Evolutionary conservation across 169 alveolate species (phyloP).

Genomic region (Eimeria mitis): DNA sequence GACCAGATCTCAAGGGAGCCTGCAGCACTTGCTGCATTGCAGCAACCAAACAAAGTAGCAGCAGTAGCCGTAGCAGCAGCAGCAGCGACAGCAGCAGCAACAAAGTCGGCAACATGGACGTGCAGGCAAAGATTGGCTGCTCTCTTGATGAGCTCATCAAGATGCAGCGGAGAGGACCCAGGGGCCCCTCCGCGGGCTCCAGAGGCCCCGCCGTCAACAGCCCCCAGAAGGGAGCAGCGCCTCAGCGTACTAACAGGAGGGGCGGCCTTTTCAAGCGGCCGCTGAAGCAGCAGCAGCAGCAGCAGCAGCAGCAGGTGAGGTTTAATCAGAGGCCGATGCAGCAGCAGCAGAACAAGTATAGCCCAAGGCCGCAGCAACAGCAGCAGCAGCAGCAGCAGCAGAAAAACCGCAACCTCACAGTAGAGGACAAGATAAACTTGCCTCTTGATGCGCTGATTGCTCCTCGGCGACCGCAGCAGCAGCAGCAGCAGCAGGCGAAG

Average conservation of each 20-base stretch:
- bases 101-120: slow-evolving; percentile 21
- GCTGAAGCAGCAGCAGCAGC: slow-evolving; percentile 34
- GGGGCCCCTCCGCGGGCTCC: no score
- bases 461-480: slow-evolving; percentile 11
- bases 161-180: slow-evolving; percentile 54
- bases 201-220: no score
- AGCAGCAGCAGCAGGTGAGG: slow-evolving; percentile 45
- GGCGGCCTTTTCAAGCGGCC: slow-evolving; percentile 3
- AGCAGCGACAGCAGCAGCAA: not conserved
- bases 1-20: slow-evolving; percentile 16
- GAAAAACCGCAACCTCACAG: slow-evolving; percentile 9
- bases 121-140: slow-evolving; percentile 72
- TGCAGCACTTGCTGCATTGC: slow-evolving; percentile 11
- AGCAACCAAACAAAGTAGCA: not conserved
- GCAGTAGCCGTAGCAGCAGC: slow-evolving; percentile 11
- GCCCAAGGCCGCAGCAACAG: slow-evolving; percentile 13
- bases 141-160: slow-evolving; percentile 77
- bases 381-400: slow-evolving; percentile 38
- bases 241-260: slow-evolving; percentile 42
- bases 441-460: slow-evolving; percentile 47
- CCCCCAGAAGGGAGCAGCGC: slow-evolving; percentile 56
- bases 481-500: slow-evolving; percentile 33
- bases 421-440: slow-evolving; percentile 18
- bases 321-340: slow-evolving; percentile 16
- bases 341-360: slow-evolving; percentile 46